Percentiles rank a stretch among this genome's conserved stretches.
phyloP scores from a whole-genome alignment of 2,329 filamentous ascomycete species.

The Myriosclerotinia duriaeana region DNA sequence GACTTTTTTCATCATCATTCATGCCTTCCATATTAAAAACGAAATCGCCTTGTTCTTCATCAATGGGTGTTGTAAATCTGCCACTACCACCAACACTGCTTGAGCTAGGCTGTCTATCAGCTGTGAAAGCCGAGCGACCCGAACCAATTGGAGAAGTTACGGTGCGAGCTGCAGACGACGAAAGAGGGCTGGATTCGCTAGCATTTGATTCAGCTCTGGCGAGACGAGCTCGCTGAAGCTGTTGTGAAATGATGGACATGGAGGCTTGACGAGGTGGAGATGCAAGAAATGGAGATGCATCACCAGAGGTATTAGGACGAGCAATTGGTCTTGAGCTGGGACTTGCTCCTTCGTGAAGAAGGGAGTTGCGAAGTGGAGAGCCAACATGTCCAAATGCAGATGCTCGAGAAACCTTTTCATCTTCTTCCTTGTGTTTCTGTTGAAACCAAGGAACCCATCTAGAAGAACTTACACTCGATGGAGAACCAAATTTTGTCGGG shows the following conservation, averaged over 20 bases:
- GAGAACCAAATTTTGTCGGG: slow-evolving; percentile 60
- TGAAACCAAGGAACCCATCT: slow-evolving; percentile 62
- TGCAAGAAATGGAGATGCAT: slow-evolving; percentile 38
- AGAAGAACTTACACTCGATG: slow-evolving; percentile 57
- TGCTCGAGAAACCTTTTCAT: slow-evolving; percentile 42
- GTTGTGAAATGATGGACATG: slow-evolving; percentile 60
- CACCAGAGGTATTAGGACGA: slow-evolving; percentile 40
- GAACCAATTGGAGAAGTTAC: slow-evolving; percentile 44
- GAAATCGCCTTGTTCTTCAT: slow-evolving; percentile 63
- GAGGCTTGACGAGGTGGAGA: slow-evolving; percentile 44
- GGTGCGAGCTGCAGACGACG: slow-evolving; percentile 43
- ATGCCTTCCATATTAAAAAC: slow-evolving; percentile 67
- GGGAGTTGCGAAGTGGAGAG: slow-evolving; percentile 63
- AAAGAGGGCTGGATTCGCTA: slow-evolving; percentile 53
- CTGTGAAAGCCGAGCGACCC: slow-evolving; percentile 44
- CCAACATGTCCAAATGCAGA: slow-evolving; percentile 67
- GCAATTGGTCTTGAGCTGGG: slow-evolving; percentile 45
- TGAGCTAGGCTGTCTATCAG: slow-evolving; percentile 60
- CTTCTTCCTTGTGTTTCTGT: slow-evolving; percentile 56
- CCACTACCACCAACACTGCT: slow-evolving; percentile 52
- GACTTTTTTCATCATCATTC: slow-evolving; percentile 58
- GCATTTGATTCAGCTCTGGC: slow-evolving; percentile 45
- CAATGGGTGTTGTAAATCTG: slow-evolving; percentile 63
- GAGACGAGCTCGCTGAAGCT: slow-evolving; percentile 60
- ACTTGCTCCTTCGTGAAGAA: slow-evolving; percentile 54